phyloP scores from a whole-genome alignment of 495 filamentous ascomycete species.

The Podospora comata region DNA sequence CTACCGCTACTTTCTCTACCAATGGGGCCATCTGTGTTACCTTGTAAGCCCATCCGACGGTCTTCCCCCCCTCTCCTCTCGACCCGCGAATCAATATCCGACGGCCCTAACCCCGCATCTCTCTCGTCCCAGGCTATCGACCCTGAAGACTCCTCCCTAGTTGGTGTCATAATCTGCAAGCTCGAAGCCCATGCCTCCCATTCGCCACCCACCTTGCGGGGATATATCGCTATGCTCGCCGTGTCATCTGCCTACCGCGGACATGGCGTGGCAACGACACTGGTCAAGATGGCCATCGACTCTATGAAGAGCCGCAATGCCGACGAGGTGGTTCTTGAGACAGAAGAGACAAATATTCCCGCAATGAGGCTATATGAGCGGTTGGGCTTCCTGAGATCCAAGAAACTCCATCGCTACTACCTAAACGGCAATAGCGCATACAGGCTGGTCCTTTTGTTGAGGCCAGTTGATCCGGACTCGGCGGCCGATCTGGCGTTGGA shows the following conservation, averaged over 20 bases:
- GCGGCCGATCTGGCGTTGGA: slow-evolving; percentile 27
- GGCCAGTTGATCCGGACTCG: slow-evolving; percentile 41
- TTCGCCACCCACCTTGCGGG: slow-evolving; percentile 71
- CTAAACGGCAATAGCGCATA: slow-evolving; percentile 95
- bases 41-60: slow-evolving; percentile 55
- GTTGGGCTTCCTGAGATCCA: slow-evolving; percentile 87
- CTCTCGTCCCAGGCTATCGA: slow-evolving; percentile 62
- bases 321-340: slow-evolving; percentile 95
- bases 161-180: slow-evolving; percentile 95
- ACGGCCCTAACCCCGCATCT: slow-evolving; percentile 8
- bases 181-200: slow-evolving; percentile 78
- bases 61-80: neutral
- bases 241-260: slow-evolving; percentile 75
- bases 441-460: slow-evolving; percentile 79
- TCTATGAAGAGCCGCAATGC: slow-evolving; percentile 81
- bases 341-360: slow-evolving; percentile 89
- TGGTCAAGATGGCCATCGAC: slow-evolving; percentile 89
- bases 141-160: slow-evolving; percentile 45
- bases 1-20: slow-evolving; percentile 96
- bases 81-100: slow-evolving; percentile 9
- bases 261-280: slow-evolving; percentile 81
- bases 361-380: slow-evolving; percentile 93
- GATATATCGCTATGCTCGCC: slow-evolving; percentile 98
- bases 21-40: slow-evolving; percentile 96
- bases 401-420: slow-evolving; percentile 93